These are phyloP conservation scores for Coccomyxa sp. DNA, from an alignment of 139 green algal species.

Conservation along the genomic window DNA sequence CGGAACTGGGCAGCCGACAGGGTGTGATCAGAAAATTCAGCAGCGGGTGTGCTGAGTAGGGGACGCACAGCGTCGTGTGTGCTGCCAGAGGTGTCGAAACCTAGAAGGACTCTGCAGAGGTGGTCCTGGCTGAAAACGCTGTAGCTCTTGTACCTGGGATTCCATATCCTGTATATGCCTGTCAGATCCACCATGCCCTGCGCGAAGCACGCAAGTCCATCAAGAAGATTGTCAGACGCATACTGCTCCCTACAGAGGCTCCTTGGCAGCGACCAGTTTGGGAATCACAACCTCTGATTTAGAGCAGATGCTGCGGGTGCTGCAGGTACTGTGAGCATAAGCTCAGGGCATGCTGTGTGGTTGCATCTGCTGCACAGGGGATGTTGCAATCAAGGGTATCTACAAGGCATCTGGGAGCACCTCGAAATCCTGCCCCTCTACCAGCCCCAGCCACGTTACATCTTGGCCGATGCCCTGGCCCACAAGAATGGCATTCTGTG, in stretches of 20 bases:
- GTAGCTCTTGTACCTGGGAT: conserved; percentile 65
- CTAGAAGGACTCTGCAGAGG: conserved; percentile 69
- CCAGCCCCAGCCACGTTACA: conserved; percentile 80
- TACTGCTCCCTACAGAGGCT: too few species aligned
- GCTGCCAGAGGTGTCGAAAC: conserved; percentile 34
- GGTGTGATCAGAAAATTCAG: too few species aligned
- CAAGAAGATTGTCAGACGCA: too few species aligned
- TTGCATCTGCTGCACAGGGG: too few species aligned
- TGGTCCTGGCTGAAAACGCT: conserved; percentile 66
- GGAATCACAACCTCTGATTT: too few species aligned
- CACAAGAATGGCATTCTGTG: conserved; percentile 61
- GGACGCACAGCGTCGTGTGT: conserved; percentile 67
- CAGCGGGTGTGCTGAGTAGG: too few species aligned
- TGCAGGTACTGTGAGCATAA: neutral
- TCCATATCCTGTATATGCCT: conserved; percentile 82
- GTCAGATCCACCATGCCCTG: conserved; percentile 67
- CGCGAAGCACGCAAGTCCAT: too few species aligned
- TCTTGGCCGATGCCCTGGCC: conserved; percentile 87
- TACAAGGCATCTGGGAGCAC: conserved; percentile 4
- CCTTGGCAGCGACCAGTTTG: neutral
- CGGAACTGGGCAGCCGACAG: too few species aligned
- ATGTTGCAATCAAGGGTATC: too few species aligned
- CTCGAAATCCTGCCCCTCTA: conserved; percentile 76
- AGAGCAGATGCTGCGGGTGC: too few species aligned
- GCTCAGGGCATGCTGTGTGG: neutral